A percentile compares a stretch with the other conserved stretches of the same genome.
These are phyloP conservation scores for Trichosporon faecale DNA, from an alignment of 1,284 basidiomycete species.

Conservation along the genomic window DNA sequence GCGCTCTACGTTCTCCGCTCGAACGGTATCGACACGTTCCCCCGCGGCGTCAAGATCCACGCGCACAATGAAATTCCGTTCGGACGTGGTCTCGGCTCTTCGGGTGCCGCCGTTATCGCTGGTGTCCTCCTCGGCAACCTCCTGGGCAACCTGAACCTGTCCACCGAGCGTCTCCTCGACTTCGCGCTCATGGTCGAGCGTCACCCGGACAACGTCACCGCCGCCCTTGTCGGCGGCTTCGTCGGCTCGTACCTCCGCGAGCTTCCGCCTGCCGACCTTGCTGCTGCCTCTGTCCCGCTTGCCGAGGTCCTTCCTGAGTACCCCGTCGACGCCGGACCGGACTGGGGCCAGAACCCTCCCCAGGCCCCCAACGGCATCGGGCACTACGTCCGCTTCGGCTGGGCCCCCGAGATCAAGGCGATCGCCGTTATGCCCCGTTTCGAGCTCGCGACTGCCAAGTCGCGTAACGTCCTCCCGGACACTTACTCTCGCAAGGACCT, in stretches of 20 bases:
- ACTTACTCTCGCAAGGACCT: slow-evolving; percentile 86
- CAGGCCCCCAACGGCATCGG: slow-evolving; percentile 86
- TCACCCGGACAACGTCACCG: slow-evolving; percentile 98
- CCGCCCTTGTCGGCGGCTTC: slow-evolving; percentile 93
- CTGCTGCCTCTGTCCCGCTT: slow-evolving; percentile 83
- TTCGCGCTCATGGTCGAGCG: slow-evolving; percentile 99
- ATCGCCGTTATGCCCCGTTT: slow-evolving; percentile 94
- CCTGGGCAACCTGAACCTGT: slow-evolving; percentile 70
- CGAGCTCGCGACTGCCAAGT: slow-evolving; percentile 93
- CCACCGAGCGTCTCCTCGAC: slow-evolving; percentile 76
- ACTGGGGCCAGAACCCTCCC: slow-evolving; percentile 87
- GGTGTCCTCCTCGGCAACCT: slow-evolving; percentile 86
- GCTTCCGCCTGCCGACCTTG: slow-evolving; percentile 65
- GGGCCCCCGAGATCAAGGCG: slow-evolving; percentile 83
- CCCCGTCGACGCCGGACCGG: slow-evolving; percentile 82
- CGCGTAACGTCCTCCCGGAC: slow-evolving; percentile 79
- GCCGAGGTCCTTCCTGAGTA: slow-evolving; percentile 97
- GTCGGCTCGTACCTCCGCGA: slow-evolving; percentile 96
- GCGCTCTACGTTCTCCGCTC: slow-evolving; percentile 95
- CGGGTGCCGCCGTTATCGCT: slow-evolving; percentile 95
- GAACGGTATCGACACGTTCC: slow-evolving; percentile 71
- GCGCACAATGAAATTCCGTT: slow-evolving; percentile 95
- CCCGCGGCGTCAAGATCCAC: slow-evolving; percentile 67
- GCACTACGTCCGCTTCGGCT: slow-evolving; percentile 88
- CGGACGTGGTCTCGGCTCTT: slow-evolving; percentile 93